Percentiles rank a stretch among this genome's conserved stretches.
Conservation (phyloP, 2,329 filamentous ascomycete species). For the Aspergillus glaucus region DNA sequence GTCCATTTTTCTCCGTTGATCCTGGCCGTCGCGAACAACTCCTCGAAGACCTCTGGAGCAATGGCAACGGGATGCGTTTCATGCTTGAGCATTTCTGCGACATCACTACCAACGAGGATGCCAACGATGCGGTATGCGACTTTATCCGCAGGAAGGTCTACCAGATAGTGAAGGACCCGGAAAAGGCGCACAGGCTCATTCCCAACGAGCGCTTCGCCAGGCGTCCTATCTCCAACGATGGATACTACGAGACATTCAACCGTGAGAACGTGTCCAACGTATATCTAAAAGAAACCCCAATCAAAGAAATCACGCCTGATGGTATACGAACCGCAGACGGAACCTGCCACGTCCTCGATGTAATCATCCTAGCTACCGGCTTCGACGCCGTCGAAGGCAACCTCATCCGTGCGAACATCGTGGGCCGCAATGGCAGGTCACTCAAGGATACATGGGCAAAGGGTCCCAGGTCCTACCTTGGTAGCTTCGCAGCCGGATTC, state of each 20-base stretch:
- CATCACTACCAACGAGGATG: slow-evolving; percentile 6
- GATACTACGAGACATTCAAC: slow-evolving; percentile 32
- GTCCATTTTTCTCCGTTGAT: background rate
- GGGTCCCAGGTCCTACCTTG: slow-evolving; percentile 4
- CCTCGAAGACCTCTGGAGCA: slow-evolving; percentile 18
- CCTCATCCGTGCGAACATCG: background rate
- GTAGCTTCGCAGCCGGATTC: slow-evolving; percentile 6
- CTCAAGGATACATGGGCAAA: slow-evolving; percentile 6
- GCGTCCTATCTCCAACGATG: slow-evolving; percentile 13
- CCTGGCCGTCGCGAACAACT: slow-evolving; percentile 5
- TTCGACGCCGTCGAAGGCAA: slow-evolving; percentile 8
- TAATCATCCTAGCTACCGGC: slow-evolving; percentile 9
- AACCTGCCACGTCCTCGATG: slow-evolving; percentile 4
- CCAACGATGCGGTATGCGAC: slow-evolving; percentile 12
- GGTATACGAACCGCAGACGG: slow-evolving; percentile 6
- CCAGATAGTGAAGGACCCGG: slow-evolving; percentile 10
- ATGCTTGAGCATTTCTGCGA: slow-evolving; percentile 23
- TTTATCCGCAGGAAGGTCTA: slow-evolving; percentile 17
- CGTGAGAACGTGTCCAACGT: slow-evolving; percentile 28
- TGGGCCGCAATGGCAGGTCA: background rate
- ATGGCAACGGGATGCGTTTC: slow-evolving; percentile 30
- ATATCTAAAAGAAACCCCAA: slow-evolving; percentile 16
- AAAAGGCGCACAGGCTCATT: slow-evolving; percentile 12
- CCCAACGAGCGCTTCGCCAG: slow-evolving; percentile 14
- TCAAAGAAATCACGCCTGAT: slow-evolving; percentile 4